Evolutionary conservation across 1,139 yeast genomes (phyloP).

Genomic region (Saccharomyces hybrid): DNA sequence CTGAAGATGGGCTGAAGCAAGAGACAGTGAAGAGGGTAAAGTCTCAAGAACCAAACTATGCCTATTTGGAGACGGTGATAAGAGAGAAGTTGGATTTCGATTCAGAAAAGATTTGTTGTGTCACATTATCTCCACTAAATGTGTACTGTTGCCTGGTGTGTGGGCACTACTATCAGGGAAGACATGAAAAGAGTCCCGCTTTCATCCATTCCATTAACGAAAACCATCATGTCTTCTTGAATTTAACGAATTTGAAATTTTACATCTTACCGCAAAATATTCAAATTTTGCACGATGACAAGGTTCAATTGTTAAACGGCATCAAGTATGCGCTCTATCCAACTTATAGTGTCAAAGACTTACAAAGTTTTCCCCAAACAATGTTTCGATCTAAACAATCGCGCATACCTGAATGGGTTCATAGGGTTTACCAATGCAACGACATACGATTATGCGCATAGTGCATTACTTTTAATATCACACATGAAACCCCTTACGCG

Average conservation of each 20-base stretch:
- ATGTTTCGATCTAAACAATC: constrained; percentile 39
- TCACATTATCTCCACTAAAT: constrained; percentile 52
- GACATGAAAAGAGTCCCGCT: constrained; percentile 56
- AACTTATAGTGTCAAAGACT: constrained; percentile 35
- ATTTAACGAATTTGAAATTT: constrained; percentile 42
- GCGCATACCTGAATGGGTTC: constrained; percentile 52
- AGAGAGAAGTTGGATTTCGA: constrained; percentile 59
- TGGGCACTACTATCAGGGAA: constrained; percentile 68
- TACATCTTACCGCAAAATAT: constrained; percentile 52
- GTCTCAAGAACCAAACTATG: constrained; percentile 2
- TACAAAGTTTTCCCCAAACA: constrained; percentile 27
- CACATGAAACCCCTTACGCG: constrained; percentile 29
- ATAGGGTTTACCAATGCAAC: constrained; percentile 50
- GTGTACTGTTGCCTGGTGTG: constrained; percentile 69
- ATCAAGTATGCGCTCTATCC: constrained; percentile 51
- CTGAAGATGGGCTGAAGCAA: not conserved
- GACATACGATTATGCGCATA: not conserved
- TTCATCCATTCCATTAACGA: constrained; percentile 57
- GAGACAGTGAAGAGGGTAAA: constrained; percentile 3
- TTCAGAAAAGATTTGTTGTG: constrained; percentile 57
- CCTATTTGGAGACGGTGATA: constrained; percentile 51
- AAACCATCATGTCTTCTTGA: constrained; percentile 58
- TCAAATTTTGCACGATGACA: constrained; percentile 9
- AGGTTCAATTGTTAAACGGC: constrained; percentile 36
- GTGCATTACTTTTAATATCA: not conserved